These are phyloP conservation scores for Yamadazyma mexicana DNA, from an alignment of 1,139 yeast species.

Conservation along the genomic window DNA sequence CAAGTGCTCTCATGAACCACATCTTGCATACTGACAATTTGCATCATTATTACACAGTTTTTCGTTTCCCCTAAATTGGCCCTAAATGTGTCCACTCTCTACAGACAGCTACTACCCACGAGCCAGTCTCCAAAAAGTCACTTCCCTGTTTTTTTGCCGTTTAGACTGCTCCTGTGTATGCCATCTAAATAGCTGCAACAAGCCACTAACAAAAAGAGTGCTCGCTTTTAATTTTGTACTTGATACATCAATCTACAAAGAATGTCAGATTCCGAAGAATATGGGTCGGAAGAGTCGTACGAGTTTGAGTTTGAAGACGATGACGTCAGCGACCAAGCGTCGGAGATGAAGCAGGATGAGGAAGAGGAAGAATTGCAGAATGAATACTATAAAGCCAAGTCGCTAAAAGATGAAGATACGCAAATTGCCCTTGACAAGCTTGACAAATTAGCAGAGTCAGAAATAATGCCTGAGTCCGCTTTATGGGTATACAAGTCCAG, in stretches of 20 bases:
- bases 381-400: constrained; percentile 62
- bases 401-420: constrained; percentile 60
- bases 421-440: constrained; percentile 48
- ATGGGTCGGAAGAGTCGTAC: constrained; percentile 60
- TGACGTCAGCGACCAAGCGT: constrained; percentile 42
- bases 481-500: constrained; percentile 58
- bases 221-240: neutral
- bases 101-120: too few species aligned
- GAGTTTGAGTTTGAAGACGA: constrained; percentile 67
- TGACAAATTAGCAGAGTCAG: constrained; percentile 26
- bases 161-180: too few species aligned
- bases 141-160: too few species aligned
- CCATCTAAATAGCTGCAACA: too few species aligned
- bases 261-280: constrained; percentile 60
- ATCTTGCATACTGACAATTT: too few species aligned
- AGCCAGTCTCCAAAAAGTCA: too few species aligned
- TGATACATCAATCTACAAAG: neutral
- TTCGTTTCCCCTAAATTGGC: too few species aligned
- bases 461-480: constrained; percentile 20
- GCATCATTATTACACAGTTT: too few species aligned
- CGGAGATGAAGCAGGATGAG: constrained; percentile 26
- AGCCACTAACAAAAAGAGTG: neutral
- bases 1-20: neutral
- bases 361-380: constrained; percentile 40
- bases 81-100: too few species aligned